These are phyloP conservation scores for Hymenoscyphus salicellus DNA, from an alignment of 2,329 filamentous ascomycete genomes.

Conservation along the genomic window DNA sequence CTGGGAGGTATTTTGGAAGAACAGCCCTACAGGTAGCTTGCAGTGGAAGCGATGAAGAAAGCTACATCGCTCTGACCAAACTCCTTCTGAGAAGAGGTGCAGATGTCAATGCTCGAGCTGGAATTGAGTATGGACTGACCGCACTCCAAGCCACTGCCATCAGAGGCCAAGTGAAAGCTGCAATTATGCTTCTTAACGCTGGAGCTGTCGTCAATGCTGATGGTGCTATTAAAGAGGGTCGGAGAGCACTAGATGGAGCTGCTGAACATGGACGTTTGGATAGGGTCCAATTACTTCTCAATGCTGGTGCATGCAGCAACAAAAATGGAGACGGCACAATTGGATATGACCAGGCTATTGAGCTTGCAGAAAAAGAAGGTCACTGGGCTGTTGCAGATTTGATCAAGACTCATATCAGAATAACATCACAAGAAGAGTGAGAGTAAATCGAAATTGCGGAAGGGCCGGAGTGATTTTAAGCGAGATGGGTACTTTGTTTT, in stretches of 20 bases:
- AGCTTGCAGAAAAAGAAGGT: conserved; percentile 1
- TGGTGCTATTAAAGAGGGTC: conserved; percentile 4
- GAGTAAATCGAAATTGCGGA: no score
- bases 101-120: conserved; percentile 14
- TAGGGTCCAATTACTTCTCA: conserved; percentile 17
- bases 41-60: not conserved
- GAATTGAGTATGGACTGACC: conserved; percentile 3
- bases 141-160: conserved; percentile 16
- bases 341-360: conserved; percentile 10
- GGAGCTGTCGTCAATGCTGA: conserved; percentile 15
- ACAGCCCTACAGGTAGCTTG: conserved; percentile 16
- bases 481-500: no score
- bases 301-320: conserved; percentile 9
- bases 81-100: conserved; percentile 13
- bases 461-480: no score
- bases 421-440: no score
- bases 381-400: not conserved
- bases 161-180: conserved; percentile 8
- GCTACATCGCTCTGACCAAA: not conserved
- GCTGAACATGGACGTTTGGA: conserved; percentile 15
- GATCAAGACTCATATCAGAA: not conserved
- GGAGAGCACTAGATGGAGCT: conserved; percentile 18
- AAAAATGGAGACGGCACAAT: not conserved
- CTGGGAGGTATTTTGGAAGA: conserved; percentile 1
- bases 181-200: conserved; percentile 6